Base-by-base conservation (phyloP, 441 rosid genomes). In the Bocquillonia castaneifolia region DNA sequence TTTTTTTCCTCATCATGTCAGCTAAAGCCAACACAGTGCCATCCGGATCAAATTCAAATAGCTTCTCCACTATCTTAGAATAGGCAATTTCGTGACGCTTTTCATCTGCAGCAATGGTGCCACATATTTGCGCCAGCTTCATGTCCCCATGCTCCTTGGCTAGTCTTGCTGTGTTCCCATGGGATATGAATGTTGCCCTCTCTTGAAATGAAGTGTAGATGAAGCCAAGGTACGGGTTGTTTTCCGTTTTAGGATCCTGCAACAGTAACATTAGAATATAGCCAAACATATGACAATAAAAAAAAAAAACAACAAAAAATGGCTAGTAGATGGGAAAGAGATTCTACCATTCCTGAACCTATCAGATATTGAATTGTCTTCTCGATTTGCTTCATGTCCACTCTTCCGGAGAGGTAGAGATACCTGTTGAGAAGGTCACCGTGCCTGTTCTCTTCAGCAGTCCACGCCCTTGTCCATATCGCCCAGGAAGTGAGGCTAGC, bases 181-280 rank as follows among this genome's bases (percentile, higher is more conserved):
- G 98, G 59, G 96, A 92, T 74, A 92, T 72, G 64, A 90, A 89
- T 48, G 98, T 92, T 31, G 96, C 98, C 77, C 98, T 83, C 76
- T 92, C 98, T 77, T 92, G 98, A 73, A 92, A 90, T 28, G 98
- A 84, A 37, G 98, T 90, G 78, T 92, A 92, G 78, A 92, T 87
- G 71, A 87, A 90, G 26, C 95, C 95, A 34, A 82, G 86, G 78
- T 87, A 92, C 0, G 98, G 98, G 61, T 74, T 87, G 77, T 90
- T 90, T 78, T 90, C 96, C 0, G 89, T 83, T 26, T 89, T 75
- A 0, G 91, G 88, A 79, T 92, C 95, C 96, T 90, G 64, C 37
- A 71, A 28, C 64, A 5, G 47, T 39, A 31, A 25, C 60, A 29
- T 37, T 17, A 44, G 36, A 48, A 28, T 25, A 37, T 23, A 20